These are phyloP conservation scores for Acidomyces sp. DNA, from an alignment of 495 filamentous ascomycete genomes.

Conservation along the genomic window DNA sequence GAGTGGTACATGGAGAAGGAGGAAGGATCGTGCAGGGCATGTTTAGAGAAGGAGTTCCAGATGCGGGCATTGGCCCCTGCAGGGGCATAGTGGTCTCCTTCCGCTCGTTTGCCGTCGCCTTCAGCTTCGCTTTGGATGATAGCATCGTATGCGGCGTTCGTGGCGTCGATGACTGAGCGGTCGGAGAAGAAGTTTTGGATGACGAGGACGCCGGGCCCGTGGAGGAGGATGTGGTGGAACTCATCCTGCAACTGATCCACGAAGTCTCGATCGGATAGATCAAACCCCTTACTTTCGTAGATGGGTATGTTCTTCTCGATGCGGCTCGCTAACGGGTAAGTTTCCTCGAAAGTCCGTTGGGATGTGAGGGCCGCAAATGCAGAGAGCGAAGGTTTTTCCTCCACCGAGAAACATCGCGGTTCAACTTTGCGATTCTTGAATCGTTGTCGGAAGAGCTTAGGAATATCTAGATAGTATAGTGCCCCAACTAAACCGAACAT, in stretches of 20 bases:
- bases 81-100: constrained; percentile 43
- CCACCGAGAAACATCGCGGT: constrained; percentile 18
- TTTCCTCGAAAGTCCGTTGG: constrained; percentile 24
- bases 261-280: constrained; percentile 15
- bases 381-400: constrained; percentile 18
- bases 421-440: constrained; percentile 3
- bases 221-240: constrained; percentile 41
- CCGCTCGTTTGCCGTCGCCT: constrained; percentile 17
- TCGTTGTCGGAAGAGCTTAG: constrained; percentile 3
- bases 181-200: constrained; percentile 35
- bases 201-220: constrained; percentile 41
- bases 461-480: constrained; percentile 12
- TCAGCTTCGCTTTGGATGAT: constrained; percentile 34
- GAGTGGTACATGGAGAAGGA: constrained; percentile 41
- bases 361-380: constrained; percentile 34
- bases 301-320: constrained; percentile 39
- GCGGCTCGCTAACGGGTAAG: constrained; percentile 34
- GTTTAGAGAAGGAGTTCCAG: constrained; percentile 48
- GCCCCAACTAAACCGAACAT: background rate
- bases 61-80: constrained; percentile 39
- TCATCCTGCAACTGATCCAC: constrained; percentile 37
- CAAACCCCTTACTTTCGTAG: constrained; percentile 33
- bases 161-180: constrained; percentile 23
- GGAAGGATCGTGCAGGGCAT: constrained; percentile 32
- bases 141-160: constrained; percentile 32